Evolutionary conservation across 192 early-diverging fungal genomes (phyloP).

Genomic region (Backusella macrospora): DNA sequence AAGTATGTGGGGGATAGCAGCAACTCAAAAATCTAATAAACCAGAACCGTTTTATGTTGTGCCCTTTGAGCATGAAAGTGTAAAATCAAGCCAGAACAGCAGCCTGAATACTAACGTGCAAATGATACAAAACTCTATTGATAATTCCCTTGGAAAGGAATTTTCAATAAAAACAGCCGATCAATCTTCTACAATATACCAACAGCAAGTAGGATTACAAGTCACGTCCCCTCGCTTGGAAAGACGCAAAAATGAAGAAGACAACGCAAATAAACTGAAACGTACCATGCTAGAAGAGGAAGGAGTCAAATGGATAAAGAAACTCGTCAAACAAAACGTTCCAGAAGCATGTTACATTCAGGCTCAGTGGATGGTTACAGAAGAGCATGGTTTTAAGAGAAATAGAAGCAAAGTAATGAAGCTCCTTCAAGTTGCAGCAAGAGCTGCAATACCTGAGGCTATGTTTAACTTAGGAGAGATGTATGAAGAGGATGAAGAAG

Average conservation of each 20-base stretch:
- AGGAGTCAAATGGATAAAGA: slow-evolving; percentile 69
- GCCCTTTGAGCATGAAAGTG: neutral
- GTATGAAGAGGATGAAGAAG: neutral
- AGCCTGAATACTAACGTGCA: neutral
- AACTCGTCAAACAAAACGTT: slow-evolving; percentile 64
- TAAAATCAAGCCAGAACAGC: neutral
- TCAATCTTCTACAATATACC: slow-evolving; percentile 1
- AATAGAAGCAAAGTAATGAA: slow-evolving; percentile 1
- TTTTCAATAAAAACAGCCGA: neutral
- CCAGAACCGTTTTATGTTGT: slow-evolving; percentile 17
- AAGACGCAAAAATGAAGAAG: slow-evolving; percentile 1
- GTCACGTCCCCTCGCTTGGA: slow-evolving; percentile 1
- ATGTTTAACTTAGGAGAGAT: slow-evolving; percentile 56
- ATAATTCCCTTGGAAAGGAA: neutral
- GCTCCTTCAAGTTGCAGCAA: slow-evolving; percentile 63
- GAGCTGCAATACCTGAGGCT: slow-evolving; percentile 63
- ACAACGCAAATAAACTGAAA: slow-evolving; percentile 4
- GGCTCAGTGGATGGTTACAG: slow-evolving; percentile 69
- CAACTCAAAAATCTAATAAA: neutral
- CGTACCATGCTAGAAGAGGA: slow-evolving; percentile 47
- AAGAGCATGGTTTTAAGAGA: slow-evolving; percentile 50
- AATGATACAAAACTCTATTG: slow-evolving; percentile 1
- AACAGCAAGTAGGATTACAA: neutral
- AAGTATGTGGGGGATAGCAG: slow-evolving; percentile 9
- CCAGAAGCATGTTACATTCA: slow-evolving; percentile 74